phyloP scores from a whole-genome alignment of 2,329 filamentous ascomycete genomes.

The Botryosphaeria dothidea region DNA sequence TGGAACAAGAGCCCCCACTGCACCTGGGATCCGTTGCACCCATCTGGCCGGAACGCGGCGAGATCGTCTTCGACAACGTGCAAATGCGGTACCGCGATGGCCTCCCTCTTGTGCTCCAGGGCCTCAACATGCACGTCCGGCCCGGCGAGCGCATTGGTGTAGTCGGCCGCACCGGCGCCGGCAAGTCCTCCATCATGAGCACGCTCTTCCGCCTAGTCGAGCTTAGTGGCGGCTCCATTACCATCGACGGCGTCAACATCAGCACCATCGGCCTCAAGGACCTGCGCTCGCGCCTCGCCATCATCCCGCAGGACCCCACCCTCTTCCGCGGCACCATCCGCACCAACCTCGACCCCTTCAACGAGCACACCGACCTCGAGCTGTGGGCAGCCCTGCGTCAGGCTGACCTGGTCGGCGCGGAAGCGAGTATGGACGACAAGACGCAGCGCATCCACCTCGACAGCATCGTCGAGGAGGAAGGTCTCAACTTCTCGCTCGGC shows the following conservation, averaged over 20 bases:
- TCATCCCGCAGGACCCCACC: constrained; percentile 83
- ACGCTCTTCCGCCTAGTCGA: constrained; percentile 72
- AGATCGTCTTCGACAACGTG: constrained; percentile 56
- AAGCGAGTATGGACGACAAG: constrained; percentile 48
- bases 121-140: constrained; percentile 64
- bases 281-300: constrained; percentile 72
- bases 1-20: constrained; percentile 87
- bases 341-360: constrained; percentile 78
- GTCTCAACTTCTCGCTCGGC: constrained; percentile 91
- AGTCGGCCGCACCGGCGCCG: constrained; percentile 78
- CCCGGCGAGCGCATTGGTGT: constrained; percentile 80
- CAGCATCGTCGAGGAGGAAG: constrained; percentile 85
- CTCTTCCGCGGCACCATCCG: constrained; percentile 80
- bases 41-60: constrained; percentile 83
- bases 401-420: constrained; percentile 66
- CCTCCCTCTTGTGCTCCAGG: constrained; percentile 51
- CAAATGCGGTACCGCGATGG: constrained; percentile 55
- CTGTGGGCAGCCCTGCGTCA: constrained; percentile 78
- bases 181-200: constrained; percentile 82
- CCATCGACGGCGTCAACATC: constrained; percentile 59
- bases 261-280: constrained; percentile 73
- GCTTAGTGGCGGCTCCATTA: constrained; percentile 48
- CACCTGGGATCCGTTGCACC: constrained; percentile 70
- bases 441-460: constrained; percentile 76
- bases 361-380: constrained; percentile 73